Conservation (phyloP, 306 rosid species). For the Ormosia emarginata region DNA sequence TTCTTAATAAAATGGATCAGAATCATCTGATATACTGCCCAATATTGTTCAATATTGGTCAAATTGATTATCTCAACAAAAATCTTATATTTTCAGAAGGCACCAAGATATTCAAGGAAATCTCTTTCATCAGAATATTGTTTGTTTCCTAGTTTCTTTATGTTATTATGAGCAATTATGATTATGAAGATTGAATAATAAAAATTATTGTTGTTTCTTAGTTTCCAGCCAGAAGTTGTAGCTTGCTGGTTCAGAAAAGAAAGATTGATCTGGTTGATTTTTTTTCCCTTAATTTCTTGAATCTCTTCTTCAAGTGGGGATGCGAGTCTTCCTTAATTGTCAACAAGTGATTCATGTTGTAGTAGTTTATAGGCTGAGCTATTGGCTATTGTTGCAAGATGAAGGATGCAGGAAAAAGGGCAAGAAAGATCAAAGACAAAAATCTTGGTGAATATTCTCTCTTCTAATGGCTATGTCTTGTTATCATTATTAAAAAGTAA, state of each 20-base stretch:
- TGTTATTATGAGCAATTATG: slow-evolving; percentile 5
- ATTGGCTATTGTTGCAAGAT: slow-evolving; percentile 44
- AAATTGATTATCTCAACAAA: slow-evolving; percentile 25
- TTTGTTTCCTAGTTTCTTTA: slow-evolving; percentile 16
- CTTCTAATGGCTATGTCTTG: background rate
- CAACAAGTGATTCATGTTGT: slow-evolving; percentile 16
- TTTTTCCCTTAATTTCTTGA: background rate
- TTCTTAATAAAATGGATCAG: background rate
- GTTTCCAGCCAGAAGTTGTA: slow-evolving; percentile 56
- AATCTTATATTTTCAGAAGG: slow-evolving; percentile 52
- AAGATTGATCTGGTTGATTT: slow-evolving; percentile 50
- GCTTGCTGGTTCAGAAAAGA: slow-evolving; percentile 49
- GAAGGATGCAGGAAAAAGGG: slow-evolving; percentile 43
- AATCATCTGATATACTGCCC: slow-evolving; percentile 5
- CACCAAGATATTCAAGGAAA: slow-evolving; percentile 47
- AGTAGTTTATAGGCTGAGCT: slow-evolving; percentile 20
- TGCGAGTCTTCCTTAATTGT: slow-evolving; percentile 7
- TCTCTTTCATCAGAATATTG: slow-evolving; percentile 55
- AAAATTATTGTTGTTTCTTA: slow-evolving; percentile 34
- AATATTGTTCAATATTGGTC: background rate
- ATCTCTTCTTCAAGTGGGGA: slow-evolving; percentile 6
- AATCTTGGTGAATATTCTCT: slow-evolving; percentile 32
- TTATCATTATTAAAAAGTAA: background rate
- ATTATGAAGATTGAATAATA: slow-evolving; percentile 15
- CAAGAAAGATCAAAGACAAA: slow-evolving; percentile 33